Conservation (phyloP, 73 alveolate species). For the Tetrahymena borealis region DNA sequence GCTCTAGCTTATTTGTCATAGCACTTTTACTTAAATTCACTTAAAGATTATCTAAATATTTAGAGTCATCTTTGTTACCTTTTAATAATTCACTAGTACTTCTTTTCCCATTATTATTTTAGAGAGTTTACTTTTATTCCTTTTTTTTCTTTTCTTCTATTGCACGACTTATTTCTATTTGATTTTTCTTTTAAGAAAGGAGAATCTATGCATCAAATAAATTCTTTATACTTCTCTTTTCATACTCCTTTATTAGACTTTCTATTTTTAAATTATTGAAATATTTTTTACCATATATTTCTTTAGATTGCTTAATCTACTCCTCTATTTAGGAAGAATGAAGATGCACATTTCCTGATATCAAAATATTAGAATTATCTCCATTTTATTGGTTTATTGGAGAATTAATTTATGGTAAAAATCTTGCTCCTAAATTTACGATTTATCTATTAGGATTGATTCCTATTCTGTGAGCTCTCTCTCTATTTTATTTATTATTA, state of each 20-base stretch:
- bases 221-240: not conserved
- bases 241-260: not conserved
- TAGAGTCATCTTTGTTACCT: not conserved
- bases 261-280: not conserved
- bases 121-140: not conserved
- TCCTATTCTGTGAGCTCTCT: not conserved
- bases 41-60: not conserved
- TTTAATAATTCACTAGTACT: not conserved
- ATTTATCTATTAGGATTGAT: not conserved
- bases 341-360: not conserved
- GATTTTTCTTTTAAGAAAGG: not conserved
- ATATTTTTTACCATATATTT: not conserved
- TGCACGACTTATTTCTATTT: not conserved
- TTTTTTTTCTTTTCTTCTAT: not conserved
- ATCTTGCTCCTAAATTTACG: not conserved
- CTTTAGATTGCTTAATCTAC: not conserved
- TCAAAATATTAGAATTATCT: not conserved
- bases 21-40: not conserved
- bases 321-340: not conserved
- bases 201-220: not conserved
- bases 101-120: not conserved
- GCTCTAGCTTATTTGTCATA: not conserved
- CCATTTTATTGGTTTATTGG: not conserved
- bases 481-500: not conserved
- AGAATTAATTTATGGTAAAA: not conserved